Evolutionary conservation across 1,284 basidiomycete species (phyloP).

Genomic region (Melampsora americana): DNA sequence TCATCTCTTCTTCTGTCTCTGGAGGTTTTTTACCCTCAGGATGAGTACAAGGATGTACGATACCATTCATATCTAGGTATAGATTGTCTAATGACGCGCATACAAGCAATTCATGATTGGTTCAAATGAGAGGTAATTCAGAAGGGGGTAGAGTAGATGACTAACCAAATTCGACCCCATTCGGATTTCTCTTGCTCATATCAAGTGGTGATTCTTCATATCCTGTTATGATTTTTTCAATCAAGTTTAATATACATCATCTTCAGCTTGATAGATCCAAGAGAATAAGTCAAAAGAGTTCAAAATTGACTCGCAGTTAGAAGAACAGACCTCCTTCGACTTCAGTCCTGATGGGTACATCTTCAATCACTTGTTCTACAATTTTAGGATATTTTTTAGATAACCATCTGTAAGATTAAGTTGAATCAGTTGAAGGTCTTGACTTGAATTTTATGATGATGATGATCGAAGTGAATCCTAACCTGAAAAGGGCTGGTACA

Average conservation of each 20-base stretch:
- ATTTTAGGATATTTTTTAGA: slow-evolving; percentile 55
- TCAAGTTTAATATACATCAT: not conserved
- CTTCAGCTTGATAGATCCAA: not conserved
- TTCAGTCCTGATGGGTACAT: slow-evolving; percentile 50
- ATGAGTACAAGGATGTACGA: slow-evolving; percentile 96
- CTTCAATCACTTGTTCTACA: slow-evolving; percentile 53
- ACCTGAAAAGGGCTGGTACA: slow-evolving; percentile 43
- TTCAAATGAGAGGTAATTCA: not conserved
- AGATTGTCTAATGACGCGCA: slow-evolving; percentile 27
- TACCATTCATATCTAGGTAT: slow-evolving; percentile 54
- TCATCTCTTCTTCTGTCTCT: slow-evolving; percentile 98
- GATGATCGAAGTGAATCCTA: not conserved
- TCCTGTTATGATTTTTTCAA: slow-evolving; percentile 3
- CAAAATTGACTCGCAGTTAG: not conserved
- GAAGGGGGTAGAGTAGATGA: slow-evolving; percentile 16
- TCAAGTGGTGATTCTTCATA: slow-evolving; percentile 55
- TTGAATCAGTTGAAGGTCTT: not conserved
- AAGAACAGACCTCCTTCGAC: slow-evolving; percentile 49
- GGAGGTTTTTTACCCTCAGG: slow-evolving; percentile 95
- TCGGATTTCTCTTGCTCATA: slow-evolving; percentile 84
- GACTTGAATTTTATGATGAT: not conserved
- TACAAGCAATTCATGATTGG: not conserved
- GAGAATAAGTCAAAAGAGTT: not conserved
- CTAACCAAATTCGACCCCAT: slow-evolving; percentile 91
- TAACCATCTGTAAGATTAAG: slow-evolving; percentile 53